A percentile compares a stretch with the other conserved stretches of the same genome.
phyloP scores from a whole-genome alignment of 2,329 filamentous ascomycete species.

The Paraphoma sp. region DNA sequence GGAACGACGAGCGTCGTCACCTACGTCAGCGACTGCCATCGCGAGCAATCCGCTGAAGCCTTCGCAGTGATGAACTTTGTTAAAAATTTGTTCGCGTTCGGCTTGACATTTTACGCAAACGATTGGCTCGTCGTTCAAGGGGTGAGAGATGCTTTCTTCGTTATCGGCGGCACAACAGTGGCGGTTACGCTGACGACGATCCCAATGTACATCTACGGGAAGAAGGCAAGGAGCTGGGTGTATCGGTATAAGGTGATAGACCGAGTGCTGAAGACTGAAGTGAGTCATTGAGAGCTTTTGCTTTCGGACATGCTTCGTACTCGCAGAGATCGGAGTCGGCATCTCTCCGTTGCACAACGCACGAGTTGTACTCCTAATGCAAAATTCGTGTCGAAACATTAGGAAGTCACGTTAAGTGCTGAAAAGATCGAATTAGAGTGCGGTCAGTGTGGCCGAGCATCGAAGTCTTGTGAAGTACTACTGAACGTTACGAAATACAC shows the following conservation, averaged over 20 bases:
- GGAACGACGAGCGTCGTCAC: constrained; percentile 29
- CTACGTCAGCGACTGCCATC: constrained; percentile 32
- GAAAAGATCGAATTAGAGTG: too few species aligned
- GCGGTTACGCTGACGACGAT: constrained; percentile 30
- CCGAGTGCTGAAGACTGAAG: constrained; percentile 17
- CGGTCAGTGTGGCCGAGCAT: too few species aligned
- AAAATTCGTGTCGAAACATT: too few species aligned
- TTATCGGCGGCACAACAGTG: constrained; percentile 27
- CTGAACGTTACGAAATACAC: too few species aligned
- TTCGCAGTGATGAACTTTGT: constrained; percentile 37
- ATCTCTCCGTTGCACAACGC: too few species aligned
- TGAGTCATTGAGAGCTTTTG: background rate
- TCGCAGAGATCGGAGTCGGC: too few species aligned
- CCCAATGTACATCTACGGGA: constrained; percentile 36
- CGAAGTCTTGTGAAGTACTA: too few species aligned
- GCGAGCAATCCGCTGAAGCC: constrained; percentile 30
- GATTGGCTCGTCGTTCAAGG: constrained; percentile 30
- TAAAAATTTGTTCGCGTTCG: constrained; percentile 36
- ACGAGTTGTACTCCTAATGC: too few species aligned
- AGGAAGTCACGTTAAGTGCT: too few species aligned
- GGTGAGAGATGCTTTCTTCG: constrained; percentile 25
- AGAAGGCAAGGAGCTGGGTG: constrained; percentile 42
- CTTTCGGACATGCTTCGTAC: too few species aligned
- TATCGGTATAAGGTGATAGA: constrained; percentile 28
- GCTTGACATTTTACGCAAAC: constrained; percentile 30